Evolutionary conservation across 2,329 filamentous ascomycete species (phyloP).

Genomic region (Penicillium psychrosexuale): DNA sequence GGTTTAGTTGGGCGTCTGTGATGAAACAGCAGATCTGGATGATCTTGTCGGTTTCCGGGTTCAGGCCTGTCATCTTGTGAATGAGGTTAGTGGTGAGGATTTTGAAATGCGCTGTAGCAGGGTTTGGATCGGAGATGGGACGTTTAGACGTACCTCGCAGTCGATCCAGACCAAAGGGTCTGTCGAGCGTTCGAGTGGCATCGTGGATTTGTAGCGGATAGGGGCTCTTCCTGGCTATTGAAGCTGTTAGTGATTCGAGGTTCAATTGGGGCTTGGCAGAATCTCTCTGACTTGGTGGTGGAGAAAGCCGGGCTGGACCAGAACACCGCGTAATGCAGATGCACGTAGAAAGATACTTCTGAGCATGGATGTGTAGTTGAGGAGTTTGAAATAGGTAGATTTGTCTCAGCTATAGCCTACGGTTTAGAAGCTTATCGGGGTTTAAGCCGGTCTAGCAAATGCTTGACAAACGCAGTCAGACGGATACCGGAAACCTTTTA

Average conservation of each 20-base stretch:
- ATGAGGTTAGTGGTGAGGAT: neutral
- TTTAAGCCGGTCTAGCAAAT: neutral
- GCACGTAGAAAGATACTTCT: neutral
- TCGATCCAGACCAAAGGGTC: conserved; percentile 85
- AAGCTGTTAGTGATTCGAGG: conserved; percentile 11
- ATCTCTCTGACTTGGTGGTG: conserved; percentile 22
- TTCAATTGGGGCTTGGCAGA: conserved; percentile 9
- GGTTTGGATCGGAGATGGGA: neutral
- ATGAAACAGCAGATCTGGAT: conserved; percentile 91
- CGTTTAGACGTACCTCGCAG: conserved; percentile 54
- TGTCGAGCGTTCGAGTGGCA: conserved; percentile 50
- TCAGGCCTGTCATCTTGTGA: conserved; percentile 86
- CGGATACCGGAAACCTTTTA: neutral
- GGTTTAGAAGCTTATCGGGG: neutral
- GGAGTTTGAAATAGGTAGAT: neutral
- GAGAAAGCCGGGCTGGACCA: conserved; percentile 24
- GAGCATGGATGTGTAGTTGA: neutral
- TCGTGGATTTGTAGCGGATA: conserved; percentile 20
- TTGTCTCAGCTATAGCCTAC: neutral
- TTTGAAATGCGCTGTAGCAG: neutral
- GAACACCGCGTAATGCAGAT: conserved; percentile 3
- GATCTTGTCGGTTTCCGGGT: conserved; percentile 75
- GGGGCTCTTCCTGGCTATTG: neutral
- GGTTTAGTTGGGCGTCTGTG: conserved; percentile 73
- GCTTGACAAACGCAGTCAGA: neutral